These are phyloP conservation scores for Exserohilum rostratum DNA, from an alignment of 2,329 filamentous ascomycete species.

Conservation along the genomic window DNA sequence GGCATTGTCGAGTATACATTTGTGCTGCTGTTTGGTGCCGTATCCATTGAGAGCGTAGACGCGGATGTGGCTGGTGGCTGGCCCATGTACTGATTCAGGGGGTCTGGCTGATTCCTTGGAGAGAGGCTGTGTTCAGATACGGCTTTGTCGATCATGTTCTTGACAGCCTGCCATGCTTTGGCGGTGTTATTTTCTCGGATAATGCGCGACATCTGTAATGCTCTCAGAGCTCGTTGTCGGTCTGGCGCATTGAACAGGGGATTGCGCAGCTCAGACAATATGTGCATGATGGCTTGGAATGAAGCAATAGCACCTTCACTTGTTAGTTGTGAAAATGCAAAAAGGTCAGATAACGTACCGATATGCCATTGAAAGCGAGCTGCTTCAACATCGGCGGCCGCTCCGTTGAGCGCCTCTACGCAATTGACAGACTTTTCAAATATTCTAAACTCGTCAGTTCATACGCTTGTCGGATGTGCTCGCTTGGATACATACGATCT, in stretches of 20 bases:
- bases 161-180: slow-evolving; percentile 47
- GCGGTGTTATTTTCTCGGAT: slow-evolving; percentile 43
- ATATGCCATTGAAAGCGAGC: slow-evolving; percentile 50
- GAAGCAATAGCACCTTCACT: slow-evolving; percentile 38
- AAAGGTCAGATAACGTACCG: slow-evolving; percentile 20
- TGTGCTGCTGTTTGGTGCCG: slow-evolving; percentile 18
- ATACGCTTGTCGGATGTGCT: not conserved
- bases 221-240: slow-evolving; percentile 43
- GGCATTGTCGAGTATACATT: slow-evolving; percentile 22
- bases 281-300: slow-evolving; percentile 48
- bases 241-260: slow-evolving; percentile 45
- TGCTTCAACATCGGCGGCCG: slow-evolving; percentile 43
- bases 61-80: slow-evolving; percentile 7
- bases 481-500: slow-evolving; percentile 35
- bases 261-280: slow-evolving; percentile 48
- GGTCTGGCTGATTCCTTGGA: slow-evolving; percentile 21
- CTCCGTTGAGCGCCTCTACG: slow-evolving; percentile 46
- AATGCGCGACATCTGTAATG: slow-evolving; percentile 39
- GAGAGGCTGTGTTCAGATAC: slow-evolving; percentile 33
- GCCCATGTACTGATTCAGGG: slow-evolving; percentile 23
- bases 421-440: slow-evolving; percentile 49
- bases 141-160: slow-evolving; percentile 47
- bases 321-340: slow-evolving; percentile 11
- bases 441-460: slow-evolving; percentile 31
- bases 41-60: slow-evolving; percentile 11